Evolutionary conservation across 1,284 basidiomycete species (phyloP).

Genomic region (Malassezia caprae): DNA sequence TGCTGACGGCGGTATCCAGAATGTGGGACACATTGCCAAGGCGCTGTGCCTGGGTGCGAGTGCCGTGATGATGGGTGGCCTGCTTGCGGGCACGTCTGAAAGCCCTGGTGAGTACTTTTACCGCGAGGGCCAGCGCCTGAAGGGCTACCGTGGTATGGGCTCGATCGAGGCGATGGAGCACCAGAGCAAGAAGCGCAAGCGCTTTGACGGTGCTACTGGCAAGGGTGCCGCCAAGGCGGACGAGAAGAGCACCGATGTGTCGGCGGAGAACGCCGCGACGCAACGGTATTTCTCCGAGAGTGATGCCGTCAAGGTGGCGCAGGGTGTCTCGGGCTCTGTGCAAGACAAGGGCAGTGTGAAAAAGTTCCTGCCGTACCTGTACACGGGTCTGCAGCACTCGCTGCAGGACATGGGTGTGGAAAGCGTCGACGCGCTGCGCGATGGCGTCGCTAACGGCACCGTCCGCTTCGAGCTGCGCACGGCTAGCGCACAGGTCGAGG

Average conservation of each 20-base stretch:
- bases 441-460: constrained; percentile 58
- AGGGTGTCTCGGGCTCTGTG: constrained; percentile 87
- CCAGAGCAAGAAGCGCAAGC: constrained; percentile 36
- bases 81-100: constrained; percentile 91
- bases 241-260: constrained; percentile 51
- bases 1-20: constrained; percentile 92
- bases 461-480: constrained; percentile 90
- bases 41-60: constrained; percentile 84
- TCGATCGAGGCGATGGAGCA: constrained; percentile 52
- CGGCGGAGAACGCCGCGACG: constrained; percentile 80
- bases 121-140: constrained; percentile 95
- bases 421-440: constrained; percentile 59
- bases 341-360: constrained; percentile 91
- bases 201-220: constrained; percentile 48
- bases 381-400: constrained; percentile 87
- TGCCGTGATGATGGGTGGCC: constrained; percentile 97
- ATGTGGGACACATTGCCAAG: constrained; percentile 97
- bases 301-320: constrained; percentile 85
- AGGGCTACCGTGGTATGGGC: constrained; percentile 98
- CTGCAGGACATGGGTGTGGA: constrained; percentile 83
- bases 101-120: constrained; percentile 98
- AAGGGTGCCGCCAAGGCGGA: constrained; percentile 52
- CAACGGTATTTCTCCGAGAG: constrained; percentile 94
- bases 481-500: constrained; percentile 88
- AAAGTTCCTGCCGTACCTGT: constrained; percentile 76